phyloP scores from a whole-genome alignment of 306 rosid genomes.

The Vicia sativa region DNA sequence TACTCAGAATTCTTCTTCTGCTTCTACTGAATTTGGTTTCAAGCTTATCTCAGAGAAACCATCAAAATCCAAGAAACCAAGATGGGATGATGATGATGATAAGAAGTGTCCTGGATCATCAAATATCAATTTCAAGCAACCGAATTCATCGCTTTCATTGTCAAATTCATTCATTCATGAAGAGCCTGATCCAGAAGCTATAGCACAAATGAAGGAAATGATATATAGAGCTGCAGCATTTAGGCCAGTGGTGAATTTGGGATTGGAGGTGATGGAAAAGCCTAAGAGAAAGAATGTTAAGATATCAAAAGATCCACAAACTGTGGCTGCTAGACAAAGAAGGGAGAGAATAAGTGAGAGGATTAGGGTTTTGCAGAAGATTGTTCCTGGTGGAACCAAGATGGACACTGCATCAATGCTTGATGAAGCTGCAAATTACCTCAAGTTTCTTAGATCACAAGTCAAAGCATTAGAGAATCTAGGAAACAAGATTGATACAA shows the following conservation, averaged over 20 bases:
- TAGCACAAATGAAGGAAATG: constrained; percentile 98
- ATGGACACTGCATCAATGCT: constrained; percentile 99
- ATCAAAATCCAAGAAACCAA: constrained; percentile 62
- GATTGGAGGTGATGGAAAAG: constrained; percentile 70
- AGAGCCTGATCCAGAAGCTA: constrained; percentile 89
- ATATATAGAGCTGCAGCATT: constrained; percentile 89
- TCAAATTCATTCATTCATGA: constrained; percentile 50
- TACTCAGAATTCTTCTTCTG: constrained; percentile 44
- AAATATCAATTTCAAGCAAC: constrained; percentile 80
- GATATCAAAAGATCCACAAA: constrained; percentile 92
- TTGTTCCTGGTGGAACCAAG: constrained; percentile 98
- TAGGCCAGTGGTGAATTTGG: constrained; percentile 89
- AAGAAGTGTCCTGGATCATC: constrained; percentile 64
- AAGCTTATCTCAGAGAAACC: constrained; percentile 58
- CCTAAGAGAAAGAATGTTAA: constrained; percentile 90
- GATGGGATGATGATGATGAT: constrained; percentile 48
- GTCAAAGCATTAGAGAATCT: constrained; percentile 75
- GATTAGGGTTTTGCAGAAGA: constrained; percentile 86
- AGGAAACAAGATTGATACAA: constrained; percentile 71
- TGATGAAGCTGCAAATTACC: constrained; percentile 97
- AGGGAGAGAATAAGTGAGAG: constrained; percentile 92
- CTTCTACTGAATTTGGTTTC: constrained; percentile 56
- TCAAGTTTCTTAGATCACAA: constrained; percentile 87
- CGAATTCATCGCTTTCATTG: constrained; percentile 56
- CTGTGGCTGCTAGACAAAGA: constrained; percentile 95